Percentiles rank a stretch among this genome's conserved stretches.
Evolutionary conservation across 2,329 filamentous ascomycete genomes (phyloP).

Genomic region (Shiraia sp.): DNA sequence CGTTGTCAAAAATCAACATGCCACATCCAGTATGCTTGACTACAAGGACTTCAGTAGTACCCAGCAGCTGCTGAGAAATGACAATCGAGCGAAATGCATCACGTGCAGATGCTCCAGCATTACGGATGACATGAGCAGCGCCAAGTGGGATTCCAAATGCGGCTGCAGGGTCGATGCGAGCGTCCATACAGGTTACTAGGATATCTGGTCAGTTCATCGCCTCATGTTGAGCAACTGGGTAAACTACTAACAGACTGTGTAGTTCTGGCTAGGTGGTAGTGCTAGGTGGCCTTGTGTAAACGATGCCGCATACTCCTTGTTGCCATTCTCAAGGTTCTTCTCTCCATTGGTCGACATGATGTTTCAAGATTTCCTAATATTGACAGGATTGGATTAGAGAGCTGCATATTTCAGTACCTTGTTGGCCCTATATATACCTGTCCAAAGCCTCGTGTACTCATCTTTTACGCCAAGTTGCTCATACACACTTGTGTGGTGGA

Average conservation of each 20-base stretch:
- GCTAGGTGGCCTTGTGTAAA: slow-evolving; percentile 71
- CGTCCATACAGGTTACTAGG: slow-evolving; percentile 79
- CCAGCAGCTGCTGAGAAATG: slow-evolving; percentile 78
- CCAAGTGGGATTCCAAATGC: slow-evolving; percentile 73
- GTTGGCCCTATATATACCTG: slow-evolving; percentile 9
- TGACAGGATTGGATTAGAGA: not conserved
- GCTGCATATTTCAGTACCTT: slow-evolving; percentile 4
- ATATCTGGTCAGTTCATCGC: too few relatives aligned
- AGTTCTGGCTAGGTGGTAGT: slow-evolving; percentile 71
- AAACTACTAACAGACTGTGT: slow-evolving; percentile 59
- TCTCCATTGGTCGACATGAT: slow-evolving; percentile 54
- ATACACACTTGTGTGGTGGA: slow-evolving; percentile 5
- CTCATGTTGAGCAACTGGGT: not conserved
- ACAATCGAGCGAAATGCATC: slow-evolving; percentile 75
- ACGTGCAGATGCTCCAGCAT: slow-evolving; percentile 62
- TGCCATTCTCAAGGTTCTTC: slow-evolving; percentile 60
- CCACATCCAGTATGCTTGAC: slow-evolving; percentile 77
- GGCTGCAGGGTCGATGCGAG: slow-evolving; percentile 67
- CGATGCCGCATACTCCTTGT: slow-evolving; percentile 58
- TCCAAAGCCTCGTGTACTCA: not conserved
- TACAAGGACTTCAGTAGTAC: slow-evolving; percentile 73
- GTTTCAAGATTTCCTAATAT: not conserved
- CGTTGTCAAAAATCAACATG: slow-evolving; percentile 70
- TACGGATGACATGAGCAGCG: slow-evolving; percentile 78
- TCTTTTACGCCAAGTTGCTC: not conserved